Percentiles rank a stretch among this genome's conserved stretches.
phyloP scores from a whole-genome alignment of 768 basidiomycete species.

The Russula vinacea region DNA sequence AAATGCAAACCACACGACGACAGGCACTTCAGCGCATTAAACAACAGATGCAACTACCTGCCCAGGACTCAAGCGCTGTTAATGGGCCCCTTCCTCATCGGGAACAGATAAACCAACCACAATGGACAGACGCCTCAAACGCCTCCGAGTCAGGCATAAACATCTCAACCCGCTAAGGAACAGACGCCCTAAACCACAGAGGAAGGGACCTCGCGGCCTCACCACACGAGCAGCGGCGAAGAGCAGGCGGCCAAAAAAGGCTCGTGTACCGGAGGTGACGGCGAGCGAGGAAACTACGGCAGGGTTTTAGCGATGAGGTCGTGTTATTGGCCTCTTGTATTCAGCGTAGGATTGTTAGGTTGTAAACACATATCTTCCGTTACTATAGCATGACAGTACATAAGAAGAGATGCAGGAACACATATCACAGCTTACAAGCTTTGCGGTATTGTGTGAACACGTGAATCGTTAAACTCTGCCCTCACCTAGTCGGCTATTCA shows the following conservation, averaged over 20 bases:
- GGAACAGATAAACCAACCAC: neutral
- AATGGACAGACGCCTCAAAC: neutral
- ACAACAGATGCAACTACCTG: neutral
- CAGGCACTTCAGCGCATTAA: neutral
- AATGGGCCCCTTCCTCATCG: neutral
- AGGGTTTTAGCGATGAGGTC: neutral
- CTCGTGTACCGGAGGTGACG: conserved; percentile 3
- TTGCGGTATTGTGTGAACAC: neutral
- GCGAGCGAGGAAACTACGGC: neutral
- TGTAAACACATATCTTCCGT: neutral
- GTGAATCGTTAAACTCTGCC: neutral
- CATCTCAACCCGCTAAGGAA: neutral
- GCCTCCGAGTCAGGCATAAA: too few species aligned
- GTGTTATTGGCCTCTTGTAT: too few species aligned
- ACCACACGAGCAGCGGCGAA: neutral
- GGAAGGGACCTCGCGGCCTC: too few species aligned
- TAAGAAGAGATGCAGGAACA: neutral
- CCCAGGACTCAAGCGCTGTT: neutral
- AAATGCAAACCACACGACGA: neutral
- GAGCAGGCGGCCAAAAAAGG: too few species aligned
- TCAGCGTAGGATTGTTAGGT: neutral
- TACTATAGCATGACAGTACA: neutral
- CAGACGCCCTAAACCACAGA: neutral
- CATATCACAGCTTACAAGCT: neutral
- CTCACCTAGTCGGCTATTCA: neutral